Percentiles rank a stretch among this genome's conserved stretches.
Conservation (phyloP, 495 filamentous ascomycete genomes). For the Staphylotrichum tortipilum region DNA sequence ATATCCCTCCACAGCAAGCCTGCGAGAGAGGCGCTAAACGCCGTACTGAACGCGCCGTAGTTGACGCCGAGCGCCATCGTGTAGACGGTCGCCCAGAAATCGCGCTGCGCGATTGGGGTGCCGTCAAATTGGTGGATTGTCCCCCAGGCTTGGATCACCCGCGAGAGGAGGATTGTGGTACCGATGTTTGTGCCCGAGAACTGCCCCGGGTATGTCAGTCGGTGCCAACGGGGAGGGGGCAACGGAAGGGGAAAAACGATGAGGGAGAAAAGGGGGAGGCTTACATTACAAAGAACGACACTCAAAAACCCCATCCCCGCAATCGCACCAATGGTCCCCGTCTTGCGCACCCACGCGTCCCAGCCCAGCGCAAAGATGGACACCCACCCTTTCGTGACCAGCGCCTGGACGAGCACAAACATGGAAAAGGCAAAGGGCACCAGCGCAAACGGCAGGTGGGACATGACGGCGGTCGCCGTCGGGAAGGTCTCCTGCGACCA, state of each 20-base stretch:
- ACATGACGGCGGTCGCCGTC: conserved; percentile 50
- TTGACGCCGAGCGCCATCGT: conserved; percentile 62
- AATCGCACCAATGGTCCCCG: conserved; percentile 53
- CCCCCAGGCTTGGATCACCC: conserved; percentile 56
- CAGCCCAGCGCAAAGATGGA: conserved; percentile 58
- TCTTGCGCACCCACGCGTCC: conserved; percentile 58
- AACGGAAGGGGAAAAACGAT: not conserved
- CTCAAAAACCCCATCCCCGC: conserved; percentile 62
- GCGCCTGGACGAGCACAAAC: conserved; percentile 59
- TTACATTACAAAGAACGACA: conserved; percentile 59
- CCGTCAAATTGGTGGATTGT: conserved; percentile 39
- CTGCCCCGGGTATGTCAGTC: conserved; percentile 26
- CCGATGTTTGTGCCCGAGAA: conserved; percentile 66
- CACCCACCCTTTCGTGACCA: conserved; percentile 62
- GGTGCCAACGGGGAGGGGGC: not conserved
- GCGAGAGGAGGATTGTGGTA: conserved; percentile 57
- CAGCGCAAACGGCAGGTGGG: conserved; percentile 52
- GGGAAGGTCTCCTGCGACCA: conserved; percentile 61
- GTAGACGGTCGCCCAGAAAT: conserved; percentile 59
- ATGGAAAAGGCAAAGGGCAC: conserved; percentile 59
- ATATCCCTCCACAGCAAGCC: conserved; percentile 61
- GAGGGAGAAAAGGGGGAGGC: conserved; percentile 17
- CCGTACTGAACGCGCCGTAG: conserved; percentile 58
- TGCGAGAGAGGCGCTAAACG: conserved; percentile 57
- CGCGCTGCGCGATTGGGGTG: conserved; percentile 44